Evolutionary conservation across 805 yeast species (phyloP).

Genomic region (Saturnispora bothae): DNA sequence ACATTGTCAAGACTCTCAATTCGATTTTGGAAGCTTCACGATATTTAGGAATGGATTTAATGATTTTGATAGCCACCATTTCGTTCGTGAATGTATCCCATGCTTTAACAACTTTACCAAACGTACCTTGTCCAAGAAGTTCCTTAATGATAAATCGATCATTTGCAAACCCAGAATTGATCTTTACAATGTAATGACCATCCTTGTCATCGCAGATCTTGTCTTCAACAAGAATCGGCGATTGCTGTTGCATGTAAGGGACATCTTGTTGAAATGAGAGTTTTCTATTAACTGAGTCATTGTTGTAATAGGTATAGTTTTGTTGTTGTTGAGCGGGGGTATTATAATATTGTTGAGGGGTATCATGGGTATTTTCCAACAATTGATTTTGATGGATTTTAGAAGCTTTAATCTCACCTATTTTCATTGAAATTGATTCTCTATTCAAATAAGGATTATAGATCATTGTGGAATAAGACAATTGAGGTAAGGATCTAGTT

Average conservation of each 20-base stretch:
- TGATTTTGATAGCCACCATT: constrained; percentile 83
- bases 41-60: constrained; percentile 85
- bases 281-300: constrained; percentile 14
- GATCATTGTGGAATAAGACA: constrained; percentile 36
- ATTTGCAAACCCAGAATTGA: constrained; percentile 58
- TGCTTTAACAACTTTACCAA: constrained; percentile 85
- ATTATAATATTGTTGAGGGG: constrained; percentile 7
- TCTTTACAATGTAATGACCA: constrained; percentile 60
- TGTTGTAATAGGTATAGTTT: constrained; percentile 23
- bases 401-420: constrained; percentile 33
- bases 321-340: constrained; percentile 12
- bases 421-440: constrained; percentile 28
- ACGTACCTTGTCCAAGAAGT: constrained; percentile 84
- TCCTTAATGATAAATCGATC: constrained; percentile 54
- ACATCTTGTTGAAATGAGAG: constrained; percentile 18
- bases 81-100: constrained; percentile 49
- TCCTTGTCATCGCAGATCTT: constrained; percentile 49
- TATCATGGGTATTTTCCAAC: neutral
- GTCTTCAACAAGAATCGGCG: constrained; percentile 13
- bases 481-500: constrained; percentile 45
- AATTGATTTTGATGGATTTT: constrained; percentile 18
- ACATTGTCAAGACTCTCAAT: constrained; percentile 65
- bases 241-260: neutral
- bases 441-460: constrained; percentile 27
- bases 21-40: constrained; percentile 94